Conservation (phyloP, 2,329 filamentous ascomycete species). For the Ophiocordyceps camponoti-leonardi region DNA sequence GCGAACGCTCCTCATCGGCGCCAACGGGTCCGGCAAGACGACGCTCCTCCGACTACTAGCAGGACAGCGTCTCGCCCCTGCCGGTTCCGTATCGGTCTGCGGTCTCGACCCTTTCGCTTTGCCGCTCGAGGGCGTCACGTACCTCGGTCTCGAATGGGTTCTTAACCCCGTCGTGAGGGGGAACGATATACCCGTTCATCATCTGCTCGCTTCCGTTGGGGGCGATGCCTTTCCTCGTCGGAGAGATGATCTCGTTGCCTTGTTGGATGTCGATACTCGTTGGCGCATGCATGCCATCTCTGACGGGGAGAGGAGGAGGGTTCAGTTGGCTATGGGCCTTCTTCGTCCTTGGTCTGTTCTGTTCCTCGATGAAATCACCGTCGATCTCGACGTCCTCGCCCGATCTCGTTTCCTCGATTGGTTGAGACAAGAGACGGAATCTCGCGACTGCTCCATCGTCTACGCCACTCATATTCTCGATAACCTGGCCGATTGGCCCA, state of each 20-base stretch:
- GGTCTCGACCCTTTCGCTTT: conserved; percentile 86
- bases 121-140: conserved; percentile 82
- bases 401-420: conserved; percentile 74
- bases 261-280: conserved; percentile 77
- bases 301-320: conserved; percentile 78
- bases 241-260: conserved; percentile 68
- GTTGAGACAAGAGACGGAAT: conserved; percentile 73
- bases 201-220: conserved; percentile 71
- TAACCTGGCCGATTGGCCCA: conserved; percentile 87
- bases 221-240: conserved; percentile 69
- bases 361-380: conserved; percentile 89
- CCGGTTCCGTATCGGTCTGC: conserved; percentile 55
- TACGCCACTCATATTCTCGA: conserved; percentile 97
- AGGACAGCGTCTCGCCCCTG: conserved; percentile 82
- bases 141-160: conserved; percentile 95
- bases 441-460: conserved; percentile 71
- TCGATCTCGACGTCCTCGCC: conserved; percentile 80
- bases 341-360: conserved; percentile 82
- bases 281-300: conserved; percentile 96
- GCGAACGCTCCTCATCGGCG: conserved; percentile 81
- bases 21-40: conserved; percentile 94
- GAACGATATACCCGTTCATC: conserved; percentile 80
- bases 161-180: conserved; percentile 80
- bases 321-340: conserved; percentile 92
- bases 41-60: conserved; percentile 87